A percentile compares a stretch with the other conserved stretches of the same genome.
These are phyloP conservation scores for Fusarium concolor DNA, from an alignment of 2,329 filamentous ascomycete genomes.

Conservation along the genomic window DNA sequence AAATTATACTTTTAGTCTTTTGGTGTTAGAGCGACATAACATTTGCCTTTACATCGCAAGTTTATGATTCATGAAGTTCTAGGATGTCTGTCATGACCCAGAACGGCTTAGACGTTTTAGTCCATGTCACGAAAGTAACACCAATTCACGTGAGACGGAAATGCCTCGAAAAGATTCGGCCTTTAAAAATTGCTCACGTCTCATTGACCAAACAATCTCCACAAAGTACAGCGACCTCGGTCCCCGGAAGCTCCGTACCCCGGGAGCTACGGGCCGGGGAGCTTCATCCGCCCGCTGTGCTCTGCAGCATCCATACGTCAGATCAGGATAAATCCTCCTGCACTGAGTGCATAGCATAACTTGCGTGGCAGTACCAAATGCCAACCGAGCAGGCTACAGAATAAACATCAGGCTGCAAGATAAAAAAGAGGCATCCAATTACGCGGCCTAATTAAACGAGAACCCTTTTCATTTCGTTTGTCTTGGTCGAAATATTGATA, in stretches of 20 bases:
- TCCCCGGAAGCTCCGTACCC: background rate
- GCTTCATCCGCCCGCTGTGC: background rate
- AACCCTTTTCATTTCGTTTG: constrained; percentile 6
- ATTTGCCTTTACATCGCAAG: no score
- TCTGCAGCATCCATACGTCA: background rate
- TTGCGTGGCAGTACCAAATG: constrained; percentile 30
- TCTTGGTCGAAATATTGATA: background rate
- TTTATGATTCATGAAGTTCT: no score
- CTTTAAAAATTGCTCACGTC: no score
- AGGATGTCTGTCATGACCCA: no score
- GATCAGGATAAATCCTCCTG: background rate
- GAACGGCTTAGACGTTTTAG: no score
- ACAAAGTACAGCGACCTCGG: no score
- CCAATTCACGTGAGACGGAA: no score
- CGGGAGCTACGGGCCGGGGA: background rate
- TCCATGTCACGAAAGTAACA: no score
- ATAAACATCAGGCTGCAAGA: background rate
- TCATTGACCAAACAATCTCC: no score
- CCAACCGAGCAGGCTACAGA: constrained; percentile 24
- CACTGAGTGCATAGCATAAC: background rate
- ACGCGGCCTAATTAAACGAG: constrained; percentile 8
- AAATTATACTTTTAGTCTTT: no score
- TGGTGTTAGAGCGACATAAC: no score
- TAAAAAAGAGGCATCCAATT: constrained; percentile 14
- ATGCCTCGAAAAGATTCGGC: no score